phyloP scores from a whole-genome alignment of 169 alveolate species.

The Toxoplasma gondii region DNA sequence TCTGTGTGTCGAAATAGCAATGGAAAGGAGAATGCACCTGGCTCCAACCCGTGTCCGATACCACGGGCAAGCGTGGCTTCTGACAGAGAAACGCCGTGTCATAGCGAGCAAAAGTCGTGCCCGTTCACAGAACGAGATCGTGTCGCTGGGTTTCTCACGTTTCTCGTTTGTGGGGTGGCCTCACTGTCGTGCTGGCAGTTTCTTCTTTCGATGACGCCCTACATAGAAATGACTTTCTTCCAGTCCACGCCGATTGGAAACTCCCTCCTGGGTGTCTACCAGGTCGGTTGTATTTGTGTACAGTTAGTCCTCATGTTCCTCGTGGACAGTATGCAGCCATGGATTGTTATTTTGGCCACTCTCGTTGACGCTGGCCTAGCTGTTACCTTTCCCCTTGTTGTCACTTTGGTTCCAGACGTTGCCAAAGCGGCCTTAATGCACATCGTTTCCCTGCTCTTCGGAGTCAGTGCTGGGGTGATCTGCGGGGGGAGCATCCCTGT shows the following conservation, averaged over 20 bases:
- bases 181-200: constrained; percentile 50
- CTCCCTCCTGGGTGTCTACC: constrained; percentile 39
- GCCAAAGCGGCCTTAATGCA: background rate
- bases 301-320: constrained; percentile 16
- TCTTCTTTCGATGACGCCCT: constrained; percentile 40
- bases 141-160: background rate
- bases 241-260: constrained; percentile 15
- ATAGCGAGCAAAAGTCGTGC: background rate
- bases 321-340: constrained; percentile 33
- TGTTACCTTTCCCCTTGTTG: constrained; percentile 17
- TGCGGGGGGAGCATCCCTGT: constrained; percentile 28
- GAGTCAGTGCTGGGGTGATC: constrained; percentile 23
- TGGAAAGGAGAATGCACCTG: no score
- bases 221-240: constrained; percentile 20
- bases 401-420: constrained; percentile 16
- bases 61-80: no score
- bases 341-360: background rate
- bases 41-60: no score
- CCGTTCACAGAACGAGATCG: background rate
- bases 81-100: no score
- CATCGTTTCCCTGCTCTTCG: constrained; percentile 30
- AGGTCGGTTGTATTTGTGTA: constrained; percentile 37
- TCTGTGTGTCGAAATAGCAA: no score
- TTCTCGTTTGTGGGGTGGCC: constrained; percentile 21
- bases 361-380: constrained; percentile 36